phyloP scores from a whole-genome alignment of 148 eudicot species.

The Rhododendron vialii region DNA sequence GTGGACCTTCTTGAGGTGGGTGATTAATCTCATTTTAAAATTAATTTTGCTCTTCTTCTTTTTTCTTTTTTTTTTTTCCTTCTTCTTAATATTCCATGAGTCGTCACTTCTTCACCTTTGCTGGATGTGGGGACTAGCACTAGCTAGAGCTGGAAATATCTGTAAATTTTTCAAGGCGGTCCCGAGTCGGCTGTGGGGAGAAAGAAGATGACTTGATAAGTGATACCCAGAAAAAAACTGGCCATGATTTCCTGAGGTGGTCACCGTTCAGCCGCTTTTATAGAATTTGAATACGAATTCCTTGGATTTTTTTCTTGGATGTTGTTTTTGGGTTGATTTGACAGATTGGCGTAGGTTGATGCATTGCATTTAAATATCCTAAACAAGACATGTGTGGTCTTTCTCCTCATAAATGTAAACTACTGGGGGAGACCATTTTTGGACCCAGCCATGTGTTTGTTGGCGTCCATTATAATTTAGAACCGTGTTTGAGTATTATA shows the following conservation, averaged over 20 bases:
- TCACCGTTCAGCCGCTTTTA: background rate
- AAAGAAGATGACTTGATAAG: background rate
- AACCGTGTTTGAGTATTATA: background rate
- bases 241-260: background rate
- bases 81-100: background rate
- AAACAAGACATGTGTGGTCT: background rate
- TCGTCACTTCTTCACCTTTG: background rate
- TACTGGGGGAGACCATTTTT: background rate
- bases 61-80: too few relatives aligned
- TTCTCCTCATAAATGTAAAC: background rate
- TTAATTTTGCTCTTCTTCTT: too few relatives aligned
- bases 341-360: background rate
- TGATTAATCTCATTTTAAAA: too few relatives aligned
- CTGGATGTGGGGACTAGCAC: background rate
- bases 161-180: background rate
- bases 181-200: background rate
- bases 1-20: background rate
- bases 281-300: background rate
- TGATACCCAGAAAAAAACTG: background rate
- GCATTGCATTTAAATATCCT: background rate
- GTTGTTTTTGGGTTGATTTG: conserved; percentile 7
- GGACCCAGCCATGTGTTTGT: conserved; percentile 2
- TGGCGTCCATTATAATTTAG: background rate
- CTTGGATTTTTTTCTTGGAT: background rate
- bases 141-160: too few relatives aligned